These are phyloP conservation scores for Massariosphaeria phaeospora DNA, from an alignment of 495 filamentous ascomycete species.

Conservation along the genomic window DNA sequence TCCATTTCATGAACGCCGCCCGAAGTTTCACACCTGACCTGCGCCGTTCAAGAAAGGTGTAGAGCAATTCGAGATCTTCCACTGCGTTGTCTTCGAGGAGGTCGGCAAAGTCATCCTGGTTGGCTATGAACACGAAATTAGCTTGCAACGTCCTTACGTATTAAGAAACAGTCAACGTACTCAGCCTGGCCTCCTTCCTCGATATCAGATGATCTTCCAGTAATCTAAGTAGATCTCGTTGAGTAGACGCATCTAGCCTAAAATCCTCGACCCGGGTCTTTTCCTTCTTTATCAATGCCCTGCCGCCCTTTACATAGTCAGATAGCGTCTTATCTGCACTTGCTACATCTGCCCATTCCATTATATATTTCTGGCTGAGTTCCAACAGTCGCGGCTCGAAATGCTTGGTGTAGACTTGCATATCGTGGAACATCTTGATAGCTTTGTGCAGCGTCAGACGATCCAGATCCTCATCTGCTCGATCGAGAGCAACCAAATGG, in stretches of 20 bases:
- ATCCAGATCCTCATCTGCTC: slow-evolving; percentile 52
- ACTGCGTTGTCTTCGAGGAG: neutral
- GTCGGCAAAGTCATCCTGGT: neutral
- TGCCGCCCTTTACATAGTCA: slow-evolving; percentile 63
- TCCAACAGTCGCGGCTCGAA: slow-evolving; percentile 73
- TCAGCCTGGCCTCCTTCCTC: slow-evolving; percentile 46
- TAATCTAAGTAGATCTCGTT: slow-evolving; percentile 63
- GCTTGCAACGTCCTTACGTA: too few relatives aligned
- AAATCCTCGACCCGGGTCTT: slow-evolving; percentile 68
- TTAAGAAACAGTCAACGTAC: slow-evolving; percentile 46
- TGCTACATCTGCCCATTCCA: slow-evolving; percentile 59
- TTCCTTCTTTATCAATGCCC: slow-evolving; percentile 63
- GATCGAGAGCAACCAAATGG: slow-evolving; percentile 67
- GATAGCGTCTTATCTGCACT: slow-evolving; percentile 55
- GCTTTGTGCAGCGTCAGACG: slow-evolving; percentile 59
- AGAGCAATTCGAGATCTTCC: slow-evolving; percentile 46
- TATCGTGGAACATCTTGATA: slow-evolving; percentile 72
- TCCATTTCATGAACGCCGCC: slow-evolving; percentile 69
- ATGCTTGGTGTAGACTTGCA: slow-evolving; percentile 68
- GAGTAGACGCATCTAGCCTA: slow-evolving; percentile 75
- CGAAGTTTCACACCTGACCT: slow-evolving; percentile 61
- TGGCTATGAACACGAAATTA: neutral
- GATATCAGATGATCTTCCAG: slow-evolving; percentile 64
- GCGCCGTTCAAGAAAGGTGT: slow-evolving; percentile 63
- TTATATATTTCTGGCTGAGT: slow-evolving; percentile 60